Conservation (phyloP, 257 asterid species). For the Coffea canephora region DNA sequence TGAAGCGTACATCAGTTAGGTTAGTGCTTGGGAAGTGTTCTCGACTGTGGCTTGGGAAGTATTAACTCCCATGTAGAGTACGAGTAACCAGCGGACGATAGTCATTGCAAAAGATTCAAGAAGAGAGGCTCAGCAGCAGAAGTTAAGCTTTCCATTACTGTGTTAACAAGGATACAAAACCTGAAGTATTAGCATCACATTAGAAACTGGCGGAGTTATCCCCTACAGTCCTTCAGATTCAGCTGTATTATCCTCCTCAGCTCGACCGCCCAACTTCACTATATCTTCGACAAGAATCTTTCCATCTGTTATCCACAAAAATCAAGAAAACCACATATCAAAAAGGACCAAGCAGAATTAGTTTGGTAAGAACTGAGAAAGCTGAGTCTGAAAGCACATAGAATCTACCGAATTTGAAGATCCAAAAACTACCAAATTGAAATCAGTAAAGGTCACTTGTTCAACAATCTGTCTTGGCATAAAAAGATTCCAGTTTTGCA, state of each 20-base stretch:
- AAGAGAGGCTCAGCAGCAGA: background rate
- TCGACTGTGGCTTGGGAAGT: background rate
- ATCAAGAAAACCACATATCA: background rate
- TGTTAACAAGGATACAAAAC: background rate
- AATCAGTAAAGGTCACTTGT: no score
- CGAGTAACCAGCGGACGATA: no score
- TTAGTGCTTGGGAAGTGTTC: background rate
- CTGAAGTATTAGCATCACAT: background rate
- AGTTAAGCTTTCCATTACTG: background rate
- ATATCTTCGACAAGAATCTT: conserved; percentile 87
- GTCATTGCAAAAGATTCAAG: background rate
- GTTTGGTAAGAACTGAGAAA: background rate
- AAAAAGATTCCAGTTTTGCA: background rate
- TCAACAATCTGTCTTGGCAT: background rate
- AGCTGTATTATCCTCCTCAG: conserved; percentile 39
- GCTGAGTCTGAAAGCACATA: background rate
- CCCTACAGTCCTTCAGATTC: conserved; percentile 41
- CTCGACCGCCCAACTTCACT: conserved; percentile 73
- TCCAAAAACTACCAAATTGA: background rate
- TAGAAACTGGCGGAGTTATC: background rate
- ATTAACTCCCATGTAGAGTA: background rate
- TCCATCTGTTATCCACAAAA: conserved; percentile 55
- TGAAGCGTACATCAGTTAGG: background rate
- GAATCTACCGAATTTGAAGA: background rate
- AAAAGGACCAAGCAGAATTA: no score